Percentiles rank a stretch among this genome's conserved stretches.
phyloP scores from a whole-genome alignment of 768 basidiomycete genomes.

The Lactarius akahatsu region DNA sequence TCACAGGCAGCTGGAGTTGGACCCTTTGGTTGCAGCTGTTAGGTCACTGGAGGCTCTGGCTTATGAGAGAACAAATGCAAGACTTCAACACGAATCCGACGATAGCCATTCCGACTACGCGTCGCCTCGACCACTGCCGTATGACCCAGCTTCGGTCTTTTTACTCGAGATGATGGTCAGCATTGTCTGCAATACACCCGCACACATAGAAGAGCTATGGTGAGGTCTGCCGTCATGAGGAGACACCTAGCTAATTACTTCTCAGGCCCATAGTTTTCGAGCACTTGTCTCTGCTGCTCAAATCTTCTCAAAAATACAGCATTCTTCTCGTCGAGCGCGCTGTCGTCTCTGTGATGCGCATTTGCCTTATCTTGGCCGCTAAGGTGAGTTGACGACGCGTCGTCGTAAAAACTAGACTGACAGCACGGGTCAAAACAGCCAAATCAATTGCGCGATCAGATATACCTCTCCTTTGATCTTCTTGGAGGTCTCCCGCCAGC shows the following conservation, averaged over 20 bases:
- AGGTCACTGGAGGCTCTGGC: conserved; percentile 87
- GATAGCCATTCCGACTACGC: conserved; percentile 45
- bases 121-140: conserved; percentile 61
- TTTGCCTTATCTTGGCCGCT: conserved; percentile 81
- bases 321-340: conserved; percentile 91
- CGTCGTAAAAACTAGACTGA: not conserved
- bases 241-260: conserved; percentile 9
- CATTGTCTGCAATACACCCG: conserved; percentile 71
- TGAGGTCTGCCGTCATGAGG: conserved; percentile 37
- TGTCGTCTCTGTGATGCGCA: conserved; percentile 80
- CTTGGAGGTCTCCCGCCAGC: conserved; percentile 74
- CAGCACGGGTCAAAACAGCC: conserved; percentile 45
- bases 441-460: conserved; percentile 76
- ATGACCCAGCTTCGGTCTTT: conserved; percentile 94
- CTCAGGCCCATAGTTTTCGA: conserved; percentile 92
- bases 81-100: conserved; percentile 66
- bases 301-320: conserved; percentile 77
- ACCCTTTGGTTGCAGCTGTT: conserved; percentile 79
- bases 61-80: conserved; percentile 83
- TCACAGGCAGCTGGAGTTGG: conserved; percentile 69
- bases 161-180: conserved; percentile 94
- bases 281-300: conserved; percentile 80
- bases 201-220: conserved; percentile 89
- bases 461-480: conserved; percentile 91
- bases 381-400: conserved; percentile 50